phyloP scores from a whole-genome alignment of 768 basidiomycete species.

The Trametes gibbosa region DNA sequence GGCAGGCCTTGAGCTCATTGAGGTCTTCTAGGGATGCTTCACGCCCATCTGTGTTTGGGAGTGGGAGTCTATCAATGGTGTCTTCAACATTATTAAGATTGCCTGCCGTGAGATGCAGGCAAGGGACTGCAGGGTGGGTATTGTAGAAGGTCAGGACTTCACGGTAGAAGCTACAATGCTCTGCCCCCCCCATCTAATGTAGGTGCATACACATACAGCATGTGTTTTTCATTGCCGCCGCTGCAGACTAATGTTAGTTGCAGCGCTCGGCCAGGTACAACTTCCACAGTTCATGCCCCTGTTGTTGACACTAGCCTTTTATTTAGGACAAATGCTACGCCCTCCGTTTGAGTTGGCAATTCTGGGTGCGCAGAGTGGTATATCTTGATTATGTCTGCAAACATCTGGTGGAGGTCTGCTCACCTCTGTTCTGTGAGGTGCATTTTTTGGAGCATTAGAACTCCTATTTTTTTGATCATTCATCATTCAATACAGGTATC shows the following conservation, averaged over 20 bases:
- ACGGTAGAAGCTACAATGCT: not conserved
- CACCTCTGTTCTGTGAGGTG: not conserved
- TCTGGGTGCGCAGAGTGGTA: not conserved
- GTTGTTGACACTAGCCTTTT: not conserved
- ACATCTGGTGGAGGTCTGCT: slow-evolving; percentile 1
- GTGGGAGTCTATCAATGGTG: not conserved
- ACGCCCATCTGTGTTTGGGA: not conserved
- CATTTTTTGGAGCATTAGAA: slow-evolving; percentile 11
- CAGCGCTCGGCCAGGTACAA: not conserved
- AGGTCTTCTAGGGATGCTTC: not conserved
- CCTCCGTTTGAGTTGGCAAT: not conserved
- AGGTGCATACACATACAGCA: not conserved
- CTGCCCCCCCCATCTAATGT: not conserved
- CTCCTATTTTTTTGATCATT: not conserved
- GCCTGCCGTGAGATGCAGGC: not conserved
- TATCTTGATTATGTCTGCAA: not conserved
- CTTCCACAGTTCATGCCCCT: not conserved
- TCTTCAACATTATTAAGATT: slow-evolving; percentile 4
- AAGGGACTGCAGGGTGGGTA: not conserved
- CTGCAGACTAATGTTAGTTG: not conserved
- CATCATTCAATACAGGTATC: slow-evolving; percentile 4
- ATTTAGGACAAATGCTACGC: not conserved
- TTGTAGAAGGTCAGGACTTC: not conserved
- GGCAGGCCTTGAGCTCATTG: not conserved
- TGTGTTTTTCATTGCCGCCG: not conserved